Evolutionary conservation across 352 stramenopile species (phyloP), one percentile per base, ranked within the genome.

Genomic region (Pythium chondricola): DNA sequence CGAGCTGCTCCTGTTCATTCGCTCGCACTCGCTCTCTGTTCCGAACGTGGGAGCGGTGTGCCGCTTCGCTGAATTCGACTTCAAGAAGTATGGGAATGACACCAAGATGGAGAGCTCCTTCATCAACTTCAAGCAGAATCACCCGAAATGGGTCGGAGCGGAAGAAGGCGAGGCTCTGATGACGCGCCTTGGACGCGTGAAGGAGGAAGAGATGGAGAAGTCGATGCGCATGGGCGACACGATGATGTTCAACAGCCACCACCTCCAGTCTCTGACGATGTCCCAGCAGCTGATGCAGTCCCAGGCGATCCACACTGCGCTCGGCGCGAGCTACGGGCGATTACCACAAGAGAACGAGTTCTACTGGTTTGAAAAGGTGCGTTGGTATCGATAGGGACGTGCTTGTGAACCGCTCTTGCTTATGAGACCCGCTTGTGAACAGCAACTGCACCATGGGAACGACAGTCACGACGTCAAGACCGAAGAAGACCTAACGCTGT

Each of bases 21-120:
- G 88, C 33, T 85, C 89, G 8, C 91, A 97, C 51, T 97, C 93
- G 39, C 63, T 96, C 13, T 79, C 96, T 52, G 73, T 98, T 14
- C 77, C 95, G 3, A 90, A 93, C 45, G 80, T 95, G 17, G 95
- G 96, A 18, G 85, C 97, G 21, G 88, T 99, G 10, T 98, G 95
- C 65, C 93, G 94, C 24, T 93, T 90, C 52, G 82, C 87, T 26
- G 93, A 96, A 40, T 99, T 98, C 67, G 94, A 99, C 63, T 98
- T 99, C 61, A 94, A 98, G 48, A 74, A 80, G 35, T 98, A 97
- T 61, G 74, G 80, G 20, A 87, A 97, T 58, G 87, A 94, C 45
- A 48, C 63, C 17, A 99, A 99, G 70, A 98, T 98, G 90, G 94
- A 99, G 62, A 97, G 96, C 35, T 97, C 84, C 33, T 98, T 98